These are phyloP conservation scores for Friedmanniomyces endolithicus DNA, from an alignment of 495 filamentous ascomycete species.

Conservation along the genomic window DNA sequence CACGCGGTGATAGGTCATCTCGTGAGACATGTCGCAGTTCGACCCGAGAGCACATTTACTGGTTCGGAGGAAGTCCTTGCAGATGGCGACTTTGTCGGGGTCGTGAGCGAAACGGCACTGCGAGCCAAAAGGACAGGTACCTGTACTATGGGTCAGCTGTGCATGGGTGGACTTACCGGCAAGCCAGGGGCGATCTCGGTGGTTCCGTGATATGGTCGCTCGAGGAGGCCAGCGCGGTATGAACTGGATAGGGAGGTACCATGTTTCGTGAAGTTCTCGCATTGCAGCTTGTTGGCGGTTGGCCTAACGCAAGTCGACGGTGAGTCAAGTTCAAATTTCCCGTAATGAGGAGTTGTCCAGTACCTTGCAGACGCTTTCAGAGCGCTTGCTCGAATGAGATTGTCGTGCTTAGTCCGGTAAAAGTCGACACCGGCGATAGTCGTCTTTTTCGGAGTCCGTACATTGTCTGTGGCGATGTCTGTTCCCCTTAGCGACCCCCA, in stretches of 20 bases:
- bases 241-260: constrained; percentile 49
- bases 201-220: background rate
- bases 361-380: constrained; percentile 52
- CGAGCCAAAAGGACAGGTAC: constrained; percentile 69
- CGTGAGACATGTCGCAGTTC: constrained; percentile 87
- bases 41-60: constrained; percentile 67
- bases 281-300: constrained; percentile 59
- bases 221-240: background rate
- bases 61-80: constrained; percentile 71
- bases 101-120: constrained; percentile 77
- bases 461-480: constrained; percentile 53
- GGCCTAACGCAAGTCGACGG: background rate
- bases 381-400: constrained; percentile 66
- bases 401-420: constrained; percentile 80
- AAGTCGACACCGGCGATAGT: constrained; percentile 73
- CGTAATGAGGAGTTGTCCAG: background rate
- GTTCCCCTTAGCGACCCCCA: background rate
- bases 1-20: constrained; percentile 69
- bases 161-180: constrained; percentile 10
- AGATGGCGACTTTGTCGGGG: constrained; percentile 76
- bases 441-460: constrained; percentile 65
- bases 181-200: constrained; percentile 13
- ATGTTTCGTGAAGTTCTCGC: constrained; percentile 81
- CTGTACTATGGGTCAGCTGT: constrained; percentile 35
- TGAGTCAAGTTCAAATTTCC: background rate